These are phyloP conservation scores for Neonectria hederae DNA, from an alignment of 2,329 filamentous ascomycete species.

Conservation along the genomic window DNA sequence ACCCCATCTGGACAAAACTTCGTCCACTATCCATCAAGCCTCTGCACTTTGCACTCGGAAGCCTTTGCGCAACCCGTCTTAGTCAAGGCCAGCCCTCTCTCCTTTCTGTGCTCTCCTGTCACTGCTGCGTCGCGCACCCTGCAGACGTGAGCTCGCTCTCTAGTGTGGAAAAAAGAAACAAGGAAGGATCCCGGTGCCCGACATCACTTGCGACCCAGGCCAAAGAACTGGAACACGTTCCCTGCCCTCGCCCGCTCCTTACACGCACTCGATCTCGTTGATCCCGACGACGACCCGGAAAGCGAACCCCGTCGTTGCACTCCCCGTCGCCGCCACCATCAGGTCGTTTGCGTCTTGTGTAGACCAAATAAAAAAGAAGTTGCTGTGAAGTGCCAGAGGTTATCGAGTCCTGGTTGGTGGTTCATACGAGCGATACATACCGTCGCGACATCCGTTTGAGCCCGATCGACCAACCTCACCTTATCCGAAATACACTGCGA, in stretches of 20 bases:
- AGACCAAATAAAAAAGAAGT: slow-evolving; percentile 50
- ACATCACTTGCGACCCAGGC: slow-evolving; percentile 43
- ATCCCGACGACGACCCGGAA: slow-evolving; percentile 47
- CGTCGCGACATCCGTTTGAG: slow-evolving; percentile 10
- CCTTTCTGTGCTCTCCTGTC: slow-evolving; percentile 23
- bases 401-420: slow-evolving; percentile 33
- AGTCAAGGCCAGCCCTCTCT: slow-evolving; percentile 25
- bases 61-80: slow-evolving; percentile 23
- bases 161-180: slow-evolving; percentile 34
- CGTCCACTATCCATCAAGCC: slow-evolving; percentile 31
- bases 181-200: slow-evolving; percentile 38
- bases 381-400: slow-evolving; percentile 44
- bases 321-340: slow-evolving; percentile 46
- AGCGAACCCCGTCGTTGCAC: slow-evolving; percentile 45
- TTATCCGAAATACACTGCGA: slow-evolving; percentile 33
- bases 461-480: slow-evolving; percentile 12
- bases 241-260: slow-evolving; percentile 46
- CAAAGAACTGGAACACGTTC: slow-evolving; percentile 57
- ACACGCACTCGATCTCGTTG: slow-evolving; percentile 49
- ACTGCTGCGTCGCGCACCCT: slow-evolving; percentile 21
- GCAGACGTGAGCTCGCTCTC: slow-evolving; percentile 38
- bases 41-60: slow-evolving; percentile 20
- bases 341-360: slow-evolving; percentile 49
- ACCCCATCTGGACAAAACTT: slow-evolving; percentile 40
- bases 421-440: slow-evolving; percentile 26